These are phyloP conservation scores for Suhomyces canberraensis DNA, from an alignment of 805 yeast genomes.

Conservation along the genomic window DNA sequence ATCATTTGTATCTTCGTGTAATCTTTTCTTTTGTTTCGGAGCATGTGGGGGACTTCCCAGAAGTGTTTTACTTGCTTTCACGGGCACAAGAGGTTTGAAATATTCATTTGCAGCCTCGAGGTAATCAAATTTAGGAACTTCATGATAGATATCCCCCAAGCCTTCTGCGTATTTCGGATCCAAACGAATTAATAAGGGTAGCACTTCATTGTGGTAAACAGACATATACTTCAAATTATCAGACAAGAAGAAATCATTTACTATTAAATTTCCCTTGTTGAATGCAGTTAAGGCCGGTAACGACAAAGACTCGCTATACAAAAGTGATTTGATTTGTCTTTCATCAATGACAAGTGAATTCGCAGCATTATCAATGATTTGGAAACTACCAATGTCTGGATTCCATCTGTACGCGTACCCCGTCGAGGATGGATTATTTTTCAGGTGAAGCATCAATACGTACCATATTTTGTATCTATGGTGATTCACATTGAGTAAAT, in stretches of 20 bases:
- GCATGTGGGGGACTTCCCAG: constrained; percentile 4
- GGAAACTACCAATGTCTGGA: constrained; percentile 32
- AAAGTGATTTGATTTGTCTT: constrained; percentile 27
- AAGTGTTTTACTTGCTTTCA: constrained; percentile 12
- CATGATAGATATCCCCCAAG: constrained; percentile 25
- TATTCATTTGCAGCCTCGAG: constrained; percentile 26
- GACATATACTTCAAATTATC: constrained; percentile 35
- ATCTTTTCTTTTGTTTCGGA: constrained; percentile 6
- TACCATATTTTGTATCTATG: constrained; percentile 36
- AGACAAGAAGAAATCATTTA: constrained; percentile 35
- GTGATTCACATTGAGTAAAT: constrained; percentile 34
- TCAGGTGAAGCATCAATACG: constrained; percentile 29
- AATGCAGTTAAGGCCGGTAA: constrained; percentile 27
- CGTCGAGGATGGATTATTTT: constrained; percentile 13
- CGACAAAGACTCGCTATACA: constrained; percentile 29
- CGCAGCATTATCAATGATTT: constrained; percentile 26
- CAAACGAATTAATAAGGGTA: constrained; percentile 26
- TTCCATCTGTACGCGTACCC: constrained; percentile 35
- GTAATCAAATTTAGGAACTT: constrained; percentile 32
- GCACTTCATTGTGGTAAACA: constrained; percentile 34
- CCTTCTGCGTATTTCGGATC: constrained; percentile 30
- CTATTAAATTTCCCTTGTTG: constrained; percentile 32
- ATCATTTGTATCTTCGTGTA: constrained; percentile 5
- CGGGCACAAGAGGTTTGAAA: constrained; percentile 23
- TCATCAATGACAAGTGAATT: constrained; percentile 27